These are phyloP conservation scores for Debaryomyces fabryi DNA, from an alignment of 1,139 yeast genomes.

Conservation along the genomic window DNA sequence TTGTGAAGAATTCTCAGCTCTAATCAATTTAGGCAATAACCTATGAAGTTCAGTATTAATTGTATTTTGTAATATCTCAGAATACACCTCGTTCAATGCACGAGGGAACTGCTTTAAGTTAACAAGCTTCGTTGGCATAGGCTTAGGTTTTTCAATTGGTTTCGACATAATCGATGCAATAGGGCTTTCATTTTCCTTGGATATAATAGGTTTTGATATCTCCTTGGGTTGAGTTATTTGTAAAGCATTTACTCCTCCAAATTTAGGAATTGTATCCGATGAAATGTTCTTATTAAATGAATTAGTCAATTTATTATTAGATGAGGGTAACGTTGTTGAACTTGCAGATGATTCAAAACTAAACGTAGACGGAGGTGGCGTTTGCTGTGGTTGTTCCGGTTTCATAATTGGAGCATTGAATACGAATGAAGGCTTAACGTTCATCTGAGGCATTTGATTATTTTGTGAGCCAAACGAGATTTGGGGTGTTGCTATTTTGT, in stretches of 20 bases:
- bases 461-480: not conserved
- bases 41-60: constrained; percentile 32
- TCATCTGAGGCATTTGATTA: not conserved
- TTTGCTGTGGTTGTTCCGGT: not conserved
- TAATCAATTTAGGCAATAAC: constrained; percentile 29
- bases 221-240: not conserved
- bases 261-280: not conserved
- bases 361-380: constrained; percentile 9
- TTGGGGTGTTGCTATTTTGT: not conserved
- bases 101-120: constrained; percentile 21
- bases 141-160: not conserved
- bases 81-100: constrained; percentile 28
- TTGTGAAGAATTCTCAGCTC: constrained; percentile 21
- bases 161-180: not conserved
- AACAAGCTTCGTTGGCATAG: constrained; percentile 16
- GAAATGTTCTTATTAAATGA: not conserved
- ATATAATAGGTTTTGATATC: not conserved
- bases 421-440: constrained; percentile 4
- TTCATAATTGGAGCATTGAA: not conserved
- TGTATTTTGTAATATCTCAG: constrained; percentile 32
- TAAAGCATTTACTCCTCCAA: not conserved
- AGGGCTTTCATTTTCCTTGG: not conserved
- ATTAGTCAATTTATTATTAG: not conserved
- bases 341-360: not conserved
- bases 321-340: not conserved